phyloP scores from a whole-genome alignment of 495 filamentous ascomycete species.

The Corynascus novoguineensis region DNA sequence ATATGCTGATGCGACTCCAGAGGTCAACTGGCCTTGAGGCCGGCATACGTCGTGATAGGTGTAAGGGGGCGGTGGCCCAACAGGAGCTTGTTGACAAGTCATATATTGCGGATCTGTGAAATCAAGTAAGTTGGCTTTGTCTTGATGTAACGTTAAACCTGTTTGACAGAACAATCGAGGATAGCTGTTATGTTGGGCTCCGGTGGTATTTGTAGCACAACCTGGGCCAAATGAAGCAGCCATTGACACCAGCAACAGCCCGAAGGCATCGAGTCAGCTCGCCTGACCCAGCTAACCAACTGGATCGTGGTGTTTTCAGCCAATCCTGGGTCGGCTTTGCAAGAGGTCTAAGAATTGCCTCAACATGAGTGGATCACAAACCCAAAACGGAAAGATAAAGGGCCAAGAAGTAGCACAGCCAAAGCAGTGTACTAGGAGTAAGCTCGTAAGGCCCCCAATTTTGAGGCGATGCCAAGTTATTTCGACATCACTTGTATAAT shows the following conservation, averaged over 20 bases:
- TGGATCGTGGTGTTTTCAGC: neutral
- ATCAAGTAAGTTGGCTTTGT: neutral
- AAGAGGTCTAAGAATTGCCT: no score
- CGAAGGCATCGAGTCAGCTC: no score
- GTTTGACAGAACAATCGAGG: neutral
- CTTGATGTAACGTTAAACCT: no score
- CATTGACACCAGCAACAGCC: neutral
- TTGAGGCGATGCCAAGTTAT: no score
- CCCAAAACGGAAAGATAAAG: conserved; percentile 1
- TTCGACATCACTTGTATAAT: no score
- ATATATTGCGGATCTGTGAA: neutral
- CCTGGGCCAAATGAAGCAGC: neutral
- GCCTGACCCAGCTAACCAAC: no score
- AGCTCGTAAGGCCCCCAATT: no score
- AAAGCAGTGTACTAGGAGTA: neutral
- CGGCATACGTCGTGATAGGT: neutral
- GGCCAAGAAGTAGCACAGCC: conserved; percentile 9
- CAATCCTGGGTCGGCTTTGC: neutral
- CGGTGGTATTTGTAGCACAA: neutral
- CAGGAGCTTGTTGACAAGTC: neutral
- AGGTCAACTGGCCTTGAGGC: neutral
- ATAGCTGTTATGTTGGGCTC: neutral
- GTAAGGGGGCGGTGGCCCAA: conserved; percentile 2
- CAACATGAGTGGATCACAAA: neutral
- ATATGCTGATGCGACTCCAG: neutral